Evolutionary conservation across 225 moss, liverwort and hornwort species (phyloP).

Genomic region (Antitrichia curtipendula): DNA sequence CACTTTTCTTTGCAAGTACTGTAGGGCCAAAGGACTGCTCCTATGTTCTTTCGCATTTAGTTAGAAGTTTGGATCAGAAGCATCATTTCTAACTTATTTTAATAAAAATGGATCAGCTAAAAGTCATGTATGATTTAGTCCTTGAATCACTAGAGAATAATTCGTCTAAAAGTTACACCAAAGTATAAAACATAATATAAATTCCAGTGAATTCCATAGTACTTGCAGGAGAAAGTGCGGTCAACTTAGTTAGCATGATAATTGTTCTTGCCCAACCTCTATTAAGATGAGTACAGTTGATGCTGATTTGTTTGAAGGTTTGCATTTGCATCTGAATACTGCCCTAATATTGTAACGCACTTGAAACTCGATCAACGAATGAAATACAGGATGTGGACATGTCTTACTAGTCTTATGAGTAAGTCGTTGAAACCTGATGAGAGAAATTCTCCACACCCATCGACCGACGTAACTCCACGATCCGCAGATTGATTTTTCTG

Average conservation of each 20-base stretch:
- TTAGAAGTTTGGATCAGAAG: background rate
- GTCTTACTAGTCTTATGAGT: background rate
- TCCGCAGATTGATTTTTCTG: slow-evolving; percentile 18
- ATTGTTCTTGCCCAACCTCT: background rate
- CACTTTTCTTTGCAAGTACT: background rate
- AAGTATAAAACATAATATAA: background rate
- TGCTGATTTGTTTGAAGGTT: background rate
- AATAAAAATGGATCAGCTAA: background rate
- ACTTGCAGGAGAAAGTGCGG: background rate
- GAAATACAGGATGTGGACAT: background rate
- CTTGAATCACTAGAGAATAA: background rate
- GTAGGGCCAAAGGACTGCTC: background rate
- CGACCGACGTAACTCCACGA: slow-evolving; percentile 10
- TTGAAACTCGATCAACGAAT: background rate
- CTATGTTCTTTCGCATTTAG: too few relatives aligned
- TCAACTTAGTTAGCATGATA: background rate
- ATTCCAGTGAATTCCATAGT: background rate
- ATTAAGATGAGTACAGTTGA: background rate
- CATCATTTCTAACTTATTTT: background rate
- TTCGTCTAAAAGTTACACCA: background rate
- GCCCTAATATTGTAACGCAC: background rate
- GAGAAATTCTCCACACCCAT: slow-evolving; percentile 28
- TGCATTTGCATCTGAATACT: background rate
- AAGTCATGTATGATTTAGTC: background rate
- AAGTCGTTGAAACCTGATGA: slow-evolving; percentile 9